These are phyloP conservation scores for Westerdykella sp. DNA, from an alignment of 2,329 filamentous ascomycete genomes.

Conservation along the genomic window DNA sequence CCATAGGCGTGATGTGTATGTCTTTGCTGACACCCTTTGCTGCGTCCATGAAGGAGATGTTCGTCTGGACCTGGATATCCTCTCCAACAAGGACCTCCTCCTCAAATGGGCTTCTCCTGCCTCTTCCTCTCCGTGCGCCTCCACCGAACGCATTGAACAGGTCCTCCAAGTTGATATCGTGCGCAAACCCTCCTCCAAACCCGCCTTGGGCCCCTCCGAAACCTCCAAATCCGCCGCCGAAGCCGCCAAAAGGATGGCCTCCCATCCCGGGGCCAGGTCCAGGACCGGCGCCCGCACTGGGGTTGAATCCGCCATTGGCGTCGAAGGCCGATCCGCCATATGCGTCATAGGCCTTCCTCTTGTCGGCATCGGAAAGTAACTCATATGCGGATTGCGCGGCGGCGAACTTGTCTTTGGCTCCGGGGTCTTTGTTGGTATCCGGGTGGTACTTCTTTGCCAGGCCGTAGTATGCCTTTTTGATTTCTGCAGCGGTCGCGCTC, in stretches of 20 bases:
- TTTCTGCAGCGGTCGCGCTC: constrained; percentile 72
- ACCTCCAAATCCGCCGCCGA: constrained; percentile 46
- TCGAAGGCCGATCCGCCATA: constrained; percentile 77
- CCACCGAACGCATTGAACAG: constrained; percentile 82
- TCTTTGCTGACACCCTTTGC: constrained; percentile 86
- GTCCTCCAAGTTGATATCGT: constrained; percentile 93
- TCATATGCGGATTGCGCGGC: constrained; percentile 95
- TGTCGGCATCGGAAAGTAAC: constrained; percentile 83
- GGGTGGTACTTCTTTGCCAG: constrained; percentile 97
- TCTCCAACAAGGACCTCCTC: constrained; percentile 84
- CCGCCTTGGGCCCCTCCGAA: constrained; percentile 46
- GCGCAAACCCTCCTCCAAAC: constrained; percentile 66
- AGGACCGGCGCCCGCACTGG: constrained; percentile 51
- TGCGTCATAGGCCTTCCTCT: constrained; percentile 85
- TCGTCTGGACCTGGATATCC: constrained; percentile 90
- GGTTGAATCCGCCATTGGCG: constrained; percentile 68
- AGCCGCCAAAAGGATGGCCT: constrained; percentile 56
- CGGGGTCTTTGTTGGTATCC: constrained; percentile 91
- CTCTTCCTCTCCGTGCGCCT: constrained; percentile 38
- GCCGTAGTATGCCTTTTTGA: constrained; percentile 98
- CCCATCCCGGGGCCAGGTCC: constrained; percentile 54
- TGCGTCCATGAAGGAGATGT: constrained; percentile 91
- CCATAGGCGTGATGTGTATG: constrained; percentile 77
- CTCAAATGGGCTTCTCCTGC: constrained; percentile 63
- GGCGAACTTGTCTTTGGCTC: constrained; percentile 90